These are phyloP conservation scores for Aspergillus ibericus DNA, from an alignment of 2,329 filamentous ascomycete species.

Conservation along the genomic window DNA sequence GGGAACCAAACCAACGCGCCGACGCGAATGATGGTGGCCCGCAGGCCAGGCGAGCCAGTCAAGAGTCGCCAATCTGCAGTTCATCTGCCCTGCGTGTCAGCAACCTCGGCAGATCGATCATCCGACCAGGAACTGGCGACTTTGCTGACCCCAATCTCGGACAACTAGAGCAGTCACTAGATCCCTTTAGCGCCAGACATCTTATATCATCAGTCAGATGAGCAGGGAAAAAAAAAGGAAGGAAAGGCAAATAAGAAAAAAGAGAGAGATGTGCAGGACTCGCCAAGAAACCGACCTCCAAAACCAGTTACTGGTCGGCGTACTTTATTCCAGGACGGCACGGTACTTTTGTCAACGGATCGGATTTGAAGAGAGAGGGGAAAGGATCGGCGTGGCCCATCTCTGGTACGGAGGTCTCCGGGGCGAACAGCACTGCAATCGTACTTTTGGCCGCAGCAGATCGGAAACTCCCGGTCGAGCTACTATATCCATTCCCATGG, in stretches of 20 bases:
- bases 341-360: background rate
- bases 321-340: background rate
- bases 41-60: background rate
- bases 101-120: background rate
- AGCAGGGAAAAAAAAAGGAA: background rate
- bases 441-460: background rate
- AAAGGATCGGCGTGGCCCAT: background rate
- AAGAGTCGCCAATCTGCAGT: background rate
- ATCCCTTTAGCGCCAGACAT: background rate
- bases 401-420: background rate
- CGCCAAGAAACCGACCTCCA: background rate
- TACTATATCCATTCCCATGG: background rate
- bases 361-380: background rate
- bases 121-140: background rate
- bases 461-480: background rate
- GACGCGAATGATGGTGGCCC: background rate
- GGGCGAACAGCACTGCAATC: background rate
- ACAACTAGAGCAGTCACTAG: background rate
- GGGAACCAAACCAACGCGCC: background rate
- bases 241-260: too few relatives aligned
- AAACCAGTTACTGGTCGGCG: conserved; percentile 1
- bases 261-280: background rate
- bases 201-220: background rate
- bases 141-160: too few relatives aligned
- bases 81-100: background rate